A percentile compares a stretch with the other conserved stretches of the same genome.
Evolutionary conservation across 2,329 filamentous ascomycete genomes (phyloP).

Genomic region (Drechslerella stenobrocha): DNA sequence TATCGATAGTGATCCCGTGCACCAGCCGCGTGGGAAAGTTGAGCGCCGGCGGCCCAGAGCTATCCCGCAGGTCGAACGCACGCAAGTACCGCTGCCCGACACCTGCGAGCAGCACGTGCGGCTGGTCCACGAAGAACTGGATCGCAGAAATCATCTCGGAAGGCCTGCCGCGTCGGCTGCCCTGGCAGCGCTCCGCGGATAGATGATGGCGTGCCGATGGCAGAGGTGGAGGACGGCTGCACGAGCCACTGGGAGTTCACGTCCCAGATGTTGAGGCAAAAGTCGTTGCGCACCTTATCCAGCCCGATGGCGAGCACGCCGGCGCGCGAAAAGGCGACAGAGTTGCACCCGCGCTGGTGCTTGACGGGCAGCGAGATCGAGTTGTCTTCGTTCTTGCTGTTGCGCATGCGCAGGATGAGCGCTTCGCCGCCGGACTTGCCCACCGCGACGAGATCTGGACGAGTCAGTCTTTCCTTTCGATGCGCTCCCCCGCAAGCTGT

Average conservation of each 20-base stretch:
- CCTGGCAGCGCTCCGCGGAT: conserved; percentile 52
- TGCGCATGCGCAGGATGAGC: conserved; percentile 67
- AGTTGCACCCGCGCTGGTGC: conserved; percentile 76
- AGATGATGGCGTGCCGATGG: conserved; percentile 52
- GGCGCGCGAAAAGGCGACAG: conserved; percentile 74
- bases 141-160: conserved; percentile 77
- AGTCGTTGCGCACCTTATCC: conserved; percentile 78
- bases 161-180: conserved; percentile 55
- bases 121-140: conserved; percentile 77
- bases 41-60: conserved; percentile 57
- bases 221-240: conserved; percentile 55
- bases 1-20: conserved; percentile 71
- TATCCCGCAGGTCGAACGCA: conserved; percentile 77
- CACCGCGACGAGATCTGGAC: conserved; percentile 70
- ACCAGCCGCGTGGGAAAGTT: conserved; percentile 60
- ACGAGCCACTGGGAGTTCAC: conserved; percentile 64
- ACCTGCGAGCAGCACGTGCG: conserved; percentile 73
- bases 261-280: conserved; percentile 82
- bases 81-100: conserved; percentile 75
- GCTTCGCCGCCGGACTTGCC: conserved; percentile 76
- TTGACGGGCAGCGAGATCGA: conserved; percentile 71
- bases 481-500: neutral
- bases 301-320: conserved; percentile 76
- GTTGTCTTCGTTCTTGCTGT: conserved; percentile 62
- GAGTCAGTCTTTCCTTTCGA: conserved; percentile 54